Evolutionary conservation across 441 rosid genomes (phyloP), one percentile per base, ranked within the genome.

Genomic region (Omphalea diandra): DNA sequence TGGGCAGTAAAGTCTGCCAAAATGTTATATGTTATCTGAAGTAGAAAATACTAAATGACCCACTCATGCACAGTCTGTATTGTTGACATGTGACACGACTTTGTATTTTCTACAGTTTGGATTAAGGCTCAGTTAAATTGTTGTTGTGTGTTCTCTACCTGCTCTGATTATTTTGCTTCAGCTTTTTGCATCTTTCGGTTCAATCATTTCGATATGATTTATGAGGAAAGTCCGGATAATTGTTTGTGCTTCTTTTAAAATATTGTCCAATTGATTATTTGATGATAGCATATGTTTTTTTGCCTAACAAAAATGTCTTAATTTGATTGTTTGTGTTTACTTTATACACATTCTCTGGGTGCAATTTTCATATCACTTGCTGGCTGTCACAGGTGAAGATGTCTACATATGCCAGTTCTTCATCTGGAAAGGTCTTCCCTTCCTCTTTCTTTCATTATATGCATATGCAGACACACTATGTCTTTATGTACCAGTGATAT

Each of bases 351-450:
- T 35, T 5, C 12, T 52, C 46, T 52, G 53, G 3, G 65, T 32
- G 36, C 56, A 50, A 57, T 54, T 50, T 66, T 73, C 57, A 44
- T 55, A 26, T 53, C 11, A 7, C 6, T 43, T 73, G 49, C 60
- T 73, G 57, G 72, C 46, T 67, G 66, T 63, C 80, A 73, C 86
- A 93, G 98, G 84, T 82, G 71, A 92, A 84, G 76, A 84, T 66
- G 83, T 60, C 77, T 73, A 54, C 84, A 70, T 84, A 65, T 68
- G 75, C 71, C 60, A 63, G 79, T 69, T 43, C 76, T 64, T 56
- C 81, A 31, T 59, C 83, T 71, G 79, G 62, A 61, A 84, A 87
- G 98, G 97, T 93, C 63, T 58, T 49, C 33, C 27, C 27, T 47
- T 35, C 52, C 41, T 38, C 65, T 60, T 55, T 41, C 57, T 43